Percentiles rank a stretch among this genome's conserved stretches.
Evolutionary conservation across 352 stramenopile species (phyloP).

Genomic region (Phytophthora foliorum): DNA sequence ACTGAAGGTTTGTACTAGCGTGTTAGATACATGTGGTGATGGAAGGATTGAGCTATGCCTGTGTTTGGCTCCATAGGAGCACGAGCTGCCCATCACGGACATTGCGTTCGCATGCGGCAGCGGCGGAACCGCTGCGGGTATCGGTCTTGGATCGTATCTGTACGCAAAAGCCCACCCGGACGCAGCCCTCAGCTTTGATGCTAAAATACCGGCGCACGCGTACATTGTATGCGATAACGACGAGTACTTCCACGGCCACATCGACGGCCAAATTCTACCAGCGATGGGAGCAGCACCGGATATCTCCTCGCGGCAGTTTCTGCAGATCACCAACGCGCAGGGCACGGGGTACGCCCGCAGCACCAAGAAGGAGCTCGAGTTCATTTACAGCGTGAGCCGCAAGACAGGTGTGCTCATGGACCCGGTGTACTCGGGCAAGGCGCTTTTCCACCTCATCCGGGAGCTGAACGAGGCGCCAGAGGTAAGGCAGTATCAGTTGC

Average conservation of each 20-base stretch:
- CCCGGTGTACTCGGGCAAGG: constrained; percentile 90
- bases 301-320: constrained; percentile 68
- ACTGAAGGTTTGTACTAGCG: constrained; percentile 51
- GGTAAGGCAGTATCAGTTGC: constrained; percentile 32
- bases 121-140: constrained; percentile 80
- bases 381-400: constrained; percentile 76
- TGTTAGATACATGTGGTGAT: background rate
- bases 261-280: constrained; percentile 76
- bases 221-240: constrained; percentile 91
- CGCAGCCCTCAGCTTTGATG: constrained; percentile 53
- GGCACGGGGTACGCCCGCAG: constrained; percentile 85
- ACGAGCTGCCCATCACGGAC: constrained; percentile 72
- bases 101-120: constrained; percentile 90
- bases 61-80: constrained; percentile 36
- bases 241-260: constrained; percentile 88
- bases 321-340: constrained; percentile 87
- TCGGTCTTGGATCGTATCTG: constrained; percentile 80
- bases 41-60: background rate
- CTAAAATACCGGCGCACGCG: constrained; percentile 61
- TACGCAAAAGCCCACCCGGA: constrained; percentile 50
- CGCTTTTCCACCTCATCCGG: constrained; percentile 83
- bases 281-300: constrained; percentile 64
- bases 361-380: constrained; percentile 82
- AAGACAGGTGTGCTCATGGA: constrained; percentile 87
- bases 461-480: constrained; percentile 77